Percentiles rank a stretch among this genome's conserved stretches.
These are phyloP conservation scores for Oenanthe sinensis DNA, from an alignment of 129 eudicot species.

Conservation along the genomic window DNA sequence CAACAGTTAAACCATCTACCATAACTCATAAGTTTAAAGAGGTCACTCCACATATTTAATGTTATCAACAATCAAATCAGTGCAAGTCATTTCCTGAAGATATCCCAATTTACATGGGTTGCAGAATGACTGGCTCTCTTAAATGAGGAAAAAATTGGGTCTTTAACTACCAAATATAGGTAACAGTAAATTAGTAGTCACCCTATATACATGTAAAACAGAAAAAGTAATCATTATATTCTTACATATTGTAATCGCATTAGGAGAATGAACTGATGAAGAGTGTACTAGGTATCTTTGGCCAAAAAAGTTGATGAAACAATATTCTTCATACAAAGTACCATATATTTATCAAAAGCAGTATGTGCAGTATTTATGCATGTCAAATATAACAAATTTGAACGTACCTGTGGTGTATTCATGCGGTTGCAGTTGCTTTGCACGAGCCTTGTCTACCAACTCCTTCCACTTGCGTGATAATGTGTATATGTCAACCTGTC, in stretches of 20 bases:
- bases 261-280: neutral
- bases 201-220: neutral
- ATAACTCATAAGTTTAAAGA: no score
- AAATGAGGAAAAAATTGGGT: neutral
- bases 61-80: no score
- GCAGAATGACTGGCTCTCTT: neutral
- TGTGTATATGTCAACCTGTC: constrained; percentile 76
- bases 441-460: constrained; percentile 93
- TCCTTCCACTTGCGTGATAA: constrained; percentile 98
- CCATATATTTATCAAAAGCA: neutral
- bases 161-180: neutral
- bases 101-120: neutral
- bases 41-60: no score
- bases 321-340: neutral
- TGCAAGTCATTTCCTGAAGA: no score
- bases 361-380: neutral
- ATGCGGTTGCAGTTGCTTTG: constrained; percentile 90
- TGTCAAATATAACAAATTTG: constrained; percentile 5
- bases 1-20: no score
- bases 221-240: neutral
- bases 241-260: neutral
- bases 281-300: no score
- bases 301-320: neutral
- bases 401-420: constrained; percentile 77
- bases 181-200: neutral